Base-by-base conservation (phyloP, 2,329 filamentous ascomycete genomes). In the Aspergillus felis region DNA sequence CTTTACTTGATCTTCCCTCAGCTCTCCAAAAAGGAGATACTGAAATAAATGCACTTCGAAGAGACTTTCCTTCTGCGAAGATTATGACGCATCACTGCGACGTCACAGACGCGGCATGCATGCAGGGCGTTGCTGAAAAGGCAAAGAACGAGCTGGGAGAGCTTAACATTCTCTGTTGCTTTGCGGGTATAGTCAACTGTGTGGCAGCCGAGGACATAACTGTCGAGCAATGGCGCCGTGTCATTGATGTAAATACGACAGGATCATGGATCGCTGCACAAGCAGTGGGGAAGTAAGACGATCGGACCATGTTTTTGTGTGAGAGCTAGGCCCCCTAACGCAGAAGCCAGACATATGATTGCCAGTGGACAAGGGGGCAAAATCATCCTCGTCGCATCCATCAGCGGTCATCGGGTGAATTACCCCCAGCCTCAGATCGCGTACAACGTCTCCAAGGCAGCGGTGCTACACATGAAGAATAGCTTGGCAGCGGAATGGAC, bases 401-500 rank as follows among this genome's bases (percentile, higher is more conserved):
- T 90, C 56, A 88, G 85, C 4, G 88, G 80, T 0, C 87, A 90
- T 61, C 68, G 81, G 2, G 87, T 88, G 55, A 91, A 90, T 65
- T 91, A 79, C 66, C 87, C 88, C 0, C 87, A 90, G 67, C 87
- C 88, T 0, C 88, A 91, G 68, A 78, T 78, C 0, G 83, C 84
- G 0, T 91, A 92, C 69, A 92, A 92, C 61, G 84, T 85, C 1
- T 85, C 81, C 59, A 92, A 92, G 70, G 84, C 86, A 0, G 87
- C 83, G 0, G 70, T 92, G 1, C 64, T 88, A 38, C 82, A 84
- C 38, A 71, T 91, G 66, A 85, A 84, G 54, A 83, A 80, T 61
- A 85, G 80, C 49, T 74, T 92, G 10, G 89, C 88, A 0, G 87
- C 85, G 0, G 89, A 92, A 71, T 92, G 88, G 88, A 86, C 85